Evolutionary conservation across 2,329 filamentous ascomycete genomes (phyloP), one percentile per base, ranked within the genome.

Genomic region (Monilinia vaccinii-corymbosi): DNA sequence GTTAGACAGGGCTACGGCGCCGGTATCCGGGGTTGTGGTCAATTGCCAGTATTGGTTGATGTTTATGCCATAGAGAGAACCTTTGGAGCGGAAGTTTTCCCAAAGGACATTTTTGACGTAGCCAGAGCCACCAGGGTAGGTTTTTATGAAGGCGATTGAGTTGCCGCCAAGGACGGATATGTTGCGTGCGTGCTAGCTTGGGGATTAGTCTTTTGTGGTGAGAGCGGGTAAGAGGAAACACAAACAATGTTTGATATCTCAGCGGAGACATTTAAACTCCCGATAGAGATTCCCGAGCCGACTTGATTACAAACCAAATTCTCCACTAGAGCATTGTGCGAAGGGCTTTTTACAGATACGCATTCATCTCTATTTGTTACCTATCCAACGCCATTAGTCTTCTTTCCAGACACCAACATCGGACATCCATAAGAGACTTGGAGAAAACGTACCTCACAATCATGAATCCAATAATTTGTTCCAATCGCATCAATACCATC

Each of bases 141-240:
- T 74, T 60, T 75, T 75, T 64, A 74, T 75, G 57, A 75, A 73
- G 18, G 70, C 64, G 31, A 75, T 72, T 48, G 74, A 70, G 52
- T 70, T 74, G 4, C 70, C 72, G 56, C 67, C 67, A 18, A 72
- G 70, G 23, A 73, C 70, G 46, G 67, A 71, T 42, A 75, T 74
- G 44, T 75, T 74, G 16, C 68, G 44, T n/a, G 57, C 57, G 16
- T 59, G 57, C 57, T 59, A 4, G 4, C 8, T 32, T 4, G 14
- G 11, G 1, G 4, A 25, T 51, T 28, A 25, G n/a, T 5, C 14
- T 21, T 13, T 3, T 1, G 18, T 3, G 9, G 21, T 9, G 21
- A n/a, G 8, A 9, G 2, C 8, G 1, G 10, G 1, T 9, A 6
- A 25, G 14, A 10, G 36, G 38, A 8, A 28, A 18, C 7, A n/a